These are phyloP conservation scores for Piper betle DNA, from an alignment of 164 flowering plant genomes.

Conservation along the genomic window DNA sequence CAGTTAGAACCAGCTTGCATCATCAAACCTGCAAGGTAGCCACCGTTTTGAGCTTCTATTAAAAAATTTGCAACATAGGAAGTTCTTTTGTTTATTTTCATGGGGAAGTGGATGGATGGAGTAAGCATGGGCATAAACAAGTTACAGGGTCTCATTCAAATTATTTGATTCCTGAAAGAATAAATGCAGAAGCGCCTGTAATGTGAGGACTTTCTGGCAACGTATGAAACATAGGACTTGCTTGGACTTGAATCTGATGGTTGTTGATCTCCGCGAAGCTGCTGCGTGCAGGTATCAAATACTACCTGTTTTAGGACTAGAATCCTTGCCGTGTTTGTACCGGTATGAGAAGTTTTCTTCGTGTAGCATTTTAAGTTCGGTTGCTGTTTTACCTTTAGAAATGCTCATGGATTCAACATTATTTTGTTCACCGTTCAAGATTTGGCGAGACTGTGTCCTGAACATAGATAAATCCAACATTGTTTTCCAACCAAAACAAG, in stretches of 20 bases:
- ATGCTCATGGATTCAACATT: background rate
- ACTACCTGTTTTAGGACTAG: background rate
- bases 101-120: too few relatives aligned
- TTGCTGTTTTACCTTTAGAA: background rate
- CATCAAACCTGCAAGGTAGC: too few relatives aligned
- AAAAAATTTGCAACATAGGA: too few relatives aligned
- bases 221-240: background rate
- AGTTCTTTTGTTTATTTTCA: too few relatives aligned
- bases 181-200: background rate
- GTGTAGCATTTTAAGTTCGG: background rate
- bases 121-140: conserved; percentile 10
- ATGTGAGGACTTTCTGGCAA: background rate
- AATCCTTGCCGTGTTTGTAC: background rate
- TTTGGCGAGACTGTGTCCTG: too few relatives aligned
- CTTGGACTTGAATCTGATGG: background rate
- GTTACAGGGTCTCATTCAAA: conserved; percentile 12
- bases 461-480: too few relatives aligned
- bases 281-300: background rate
- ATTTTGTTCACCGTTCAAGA: too few relatives aligned
- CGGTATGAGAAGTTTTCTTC: background rate
- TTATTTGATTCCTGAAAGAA: conserved; percentile 1
- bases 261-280: background rate
- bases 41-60: too few relatives aligned
- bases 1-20: too few relatives aligned
- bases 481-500: too few relatives aligned